Evolutionary conservation across 108 stramenopile genomes (phyloP).

Genomic region (Nitzschia sp.): DNA sequence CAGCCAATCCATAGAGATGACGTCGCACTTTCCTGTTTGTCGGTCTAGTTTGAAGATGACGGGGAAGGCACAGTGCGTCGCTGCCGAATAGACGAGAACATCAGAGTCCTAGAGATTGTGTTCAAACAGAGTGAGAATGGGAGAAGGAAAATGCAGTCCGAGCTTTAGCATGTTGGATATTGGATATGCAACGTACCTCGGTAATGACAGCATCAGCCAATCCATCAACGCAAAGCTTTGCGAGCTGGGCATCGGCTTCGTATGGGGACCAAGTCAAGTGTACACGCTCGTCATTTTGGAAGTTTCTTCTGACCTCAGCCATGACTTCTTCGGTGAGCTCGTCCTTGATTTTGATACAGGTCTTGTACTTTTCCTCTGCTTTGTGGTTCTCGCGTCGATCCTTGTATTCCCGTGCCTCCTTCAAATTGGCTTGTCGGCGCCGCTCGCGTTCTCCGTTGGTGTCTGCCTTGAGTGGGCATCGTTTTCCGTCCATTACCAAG

Average conservation of each 20-base stretch:
- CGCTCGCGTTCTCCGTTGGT: slow-evolving; percentile 71
- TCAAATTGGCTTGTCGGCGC: slow-evolving; percentile 53
- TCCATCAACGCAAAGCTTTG: slow-evolving; percentile 77
- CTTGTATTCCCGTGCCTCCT: slow-evolving; percentile 57
- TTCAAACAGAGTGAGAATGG: background rate
- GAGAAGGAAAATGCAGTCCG: no score
- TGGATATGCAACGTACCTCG: slow-evolving; percentile 59
- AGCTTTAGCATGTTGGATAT: no score
- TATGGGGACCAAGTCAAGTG: slow-evolving; percentile 88
- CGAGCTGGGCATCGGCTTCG: slow-evolving; percentile 97
- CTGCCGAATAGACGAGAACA: slow-evolving; percentile 78
- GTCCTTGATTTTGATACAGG: slow-evolving; percentile 65
- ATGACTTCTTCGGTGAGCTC: slow-evolving; percentile 62
- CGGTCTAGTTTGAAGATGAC: slow-evolving; percentile 85
- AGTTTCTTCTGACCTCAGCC: slow-evolving; percentile 20
- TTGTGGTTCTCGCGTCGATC: slow-evolving; percentile 41
- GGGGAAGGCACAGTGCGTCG: slow-evolving; percentile 56
- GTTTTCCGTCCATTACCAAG: slow-evolving; percentile 83
- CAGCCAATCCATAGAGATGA: slow-evolving; percentile 80
- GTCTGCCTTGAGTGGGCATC: slow-evolving; percentile 77
- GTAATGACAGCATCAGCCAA: slow-evolving; percentile 87
- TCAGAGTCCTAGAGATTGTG: slow-evolving; percentile 76
- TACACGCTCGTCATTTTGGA: slow-evolving; percentile 32
- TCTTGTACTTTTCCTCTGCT: slow-evolving; percentile 70
- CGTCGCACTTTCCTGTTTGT: slow-evolving; percentile 68